Conservation (phyloP, 1,139 yeast species). For the Hemisphaericaspora xylofermentans region DNA sequence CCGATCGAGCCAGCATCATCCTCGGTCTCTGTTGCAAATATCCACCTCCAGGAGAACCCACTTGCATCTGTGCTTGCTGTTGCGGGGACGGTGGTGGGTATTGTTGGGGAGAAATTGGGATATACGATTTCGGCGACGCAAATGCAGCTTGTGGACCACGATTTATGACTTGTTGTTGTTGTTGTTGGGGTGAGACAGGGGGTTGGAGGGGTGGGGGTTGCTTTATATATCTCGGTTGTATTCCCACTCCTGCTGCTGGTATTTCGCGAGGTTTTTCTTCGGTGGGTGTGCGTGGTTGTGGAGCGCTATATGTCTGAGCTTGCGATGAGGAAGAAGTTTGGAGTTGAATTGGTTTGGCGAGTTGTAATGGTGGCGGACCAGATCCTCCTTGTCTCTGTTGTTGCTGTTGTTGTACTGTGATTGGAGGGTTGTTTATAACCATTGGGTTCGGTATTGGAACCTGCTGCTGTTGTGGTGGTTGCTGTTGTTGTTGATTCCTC, state of each 20-base stretch:
- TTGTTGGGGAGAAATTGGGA: constrained; percentile 8
- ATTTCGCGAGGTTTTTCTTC: not conserved
- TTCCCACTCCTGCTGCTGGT: not conserved
- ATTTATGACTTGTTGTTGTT: constrained; percentile 5
- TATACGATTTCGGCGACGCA: constrained; percentile 7
- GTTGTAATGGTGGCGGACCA: not conserved
- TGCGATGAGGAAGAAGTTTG: not conserved
- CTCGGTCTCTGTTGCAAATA: not conserved
- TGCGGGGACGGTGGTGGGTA: constrained; percentile 13
- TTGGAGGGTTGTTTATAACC: not conserved
- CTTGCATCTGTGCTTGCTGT: too few species aligned
- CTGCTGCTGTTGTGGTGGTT: not conserved
- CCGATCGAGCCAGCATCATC: not conserved
- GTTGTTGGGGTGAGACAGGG: constrained; percentile 6
- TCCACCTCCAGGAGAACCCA: too few species aligned
- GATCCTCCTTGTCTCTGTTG: not conserved
- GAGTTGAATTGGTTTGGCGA: not conserved
- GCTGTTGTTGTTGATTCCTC: not conserved
- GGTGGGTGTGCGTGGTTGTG: not conserved
- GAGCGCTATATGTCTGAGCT: too few species aligned
- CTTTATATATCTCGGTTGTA: not conserved
- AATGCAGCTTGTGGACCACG: constrained; percentile 7
- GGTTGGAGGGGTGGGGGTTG: constrained; percentile 7
- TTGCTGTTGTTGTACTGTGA: not conserved
- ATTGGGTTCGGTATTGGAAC: too few species aligned